Conservation (phyloP, 345 rosid species). For the Erodium maritimum region DNA sequence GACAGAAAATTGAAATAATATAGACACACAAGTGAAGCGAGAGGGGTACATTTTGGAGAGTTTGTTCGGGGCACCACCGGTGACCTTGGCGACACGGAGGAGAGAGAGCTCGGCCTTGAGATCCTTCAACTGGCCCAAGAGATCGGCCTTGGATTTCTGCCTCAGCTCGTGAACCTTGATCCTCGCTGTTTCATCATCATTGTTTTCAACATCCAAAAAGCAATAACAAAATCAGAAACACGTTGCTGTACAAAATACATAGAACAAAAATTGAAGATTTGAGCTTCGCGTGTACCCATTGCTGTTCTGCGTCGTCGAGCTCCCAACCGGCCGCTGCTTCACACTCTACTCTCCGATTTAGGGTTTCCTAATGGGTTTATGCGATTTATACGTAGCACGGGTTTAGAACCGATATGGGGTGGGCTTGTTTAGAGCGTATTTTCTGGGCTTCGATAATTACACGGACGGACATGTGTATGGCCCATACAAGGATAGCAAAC, state of each 20-base stretch:
- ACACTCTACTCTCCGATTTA: not conserved
- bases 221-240: not conserved
- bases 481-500: no score
- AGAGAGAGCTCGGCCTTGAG: slow-evolving; percentile 57
- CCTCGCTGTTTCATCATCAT: slow-evolving; percentile 27
- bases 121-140: slow-evolving; percentile 47
- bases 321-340: not conserved
- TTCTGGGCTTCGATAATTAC: no score
- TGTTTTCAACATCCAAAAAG: not conserved
- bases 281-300: slow-evolving; percentile 8
- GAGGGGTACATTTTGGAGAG: slow-evolving; percentile 69
- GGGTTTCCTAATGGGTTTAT: not conserved
- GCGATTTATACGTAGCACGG: no score
- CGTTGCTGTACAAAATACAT: not conserved
- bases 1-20: no score
- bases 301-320: not conserved
- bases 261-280: not conserved
- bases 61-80: slow-evolving; percentile 67
- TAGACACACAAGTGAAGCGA: not conserved
- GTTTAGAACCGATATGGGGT: no score
- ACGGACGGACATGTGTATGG: no score
- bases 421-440: no score
- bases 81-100: slow-evolving; percentile 64
- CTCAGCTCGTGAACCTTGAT: slow-evolving; percentile 63
- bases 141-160: slow-evolving; percentile 44